Evolutionary conservation across 2,329 filamentous ascomycete genomes (phyloP), one percentile per base, ranked within the genome.

Genomic region (Seiridium unicorne): DNA sequence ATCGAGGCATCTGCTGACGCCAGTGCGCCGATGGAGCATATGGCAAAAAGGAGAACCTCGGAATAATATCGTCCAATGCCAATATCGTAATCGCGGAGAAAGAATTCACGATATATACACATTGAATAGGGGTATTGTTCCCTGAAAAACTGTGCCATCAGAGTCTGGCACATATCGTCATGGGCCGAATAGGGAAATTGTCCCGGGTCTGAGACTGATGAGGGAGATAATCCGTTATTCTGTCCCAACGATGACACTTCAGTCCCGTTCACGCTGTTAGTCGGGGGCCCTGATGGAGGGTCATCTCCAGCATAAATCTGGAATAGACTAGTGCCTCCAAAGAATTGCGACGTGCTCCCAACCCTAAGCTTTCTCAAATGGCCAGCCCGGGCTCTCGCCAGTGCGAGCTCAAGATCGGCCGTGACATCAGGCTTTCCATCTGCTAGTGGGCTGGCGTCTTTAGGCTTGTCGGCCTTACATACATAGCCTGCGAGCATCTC

Each of bases 101-200:
- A 83, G 61, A 77, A 81, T 63, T 82, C 80, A 36, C 80, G 74
- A 61, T 83, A 82, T 2, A 83, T 70, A 59, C 78, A 76, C 78
- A 82, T 81, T 63, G 79, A 74, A 62, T 80, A 81, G 42, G 78
- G 75, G 55, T 82, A 83, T 31, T 80, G 75, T 44, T 77, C 69
- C 57, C 76, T 74, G 66, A 83, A 83, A 63, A 82, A 83, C 3
- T 70, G 72, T 1, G 78, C 76, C 78, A 82, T 81, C 53, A 81
- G 71, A 18, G 70, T 67, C 58, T 76, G 78, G 10, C 76, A 80
- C 13, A 73, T 75, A 31, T 79, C 74, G 55, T 80, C 77, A 34
- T 79, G 74, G 3, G 78, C 77, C n/a, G 73, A 72, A 62, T 77
- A 79, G 65, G 72, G 68, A 69, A 78, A 61, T 51, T 44, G 58